Evolutionary conservation across 2,329 filamentous ascomycete genomes (phyloP), one percentile per base, ranked within the genome.

Genomic region (Penicillium fuscoglaucum): DNA sequence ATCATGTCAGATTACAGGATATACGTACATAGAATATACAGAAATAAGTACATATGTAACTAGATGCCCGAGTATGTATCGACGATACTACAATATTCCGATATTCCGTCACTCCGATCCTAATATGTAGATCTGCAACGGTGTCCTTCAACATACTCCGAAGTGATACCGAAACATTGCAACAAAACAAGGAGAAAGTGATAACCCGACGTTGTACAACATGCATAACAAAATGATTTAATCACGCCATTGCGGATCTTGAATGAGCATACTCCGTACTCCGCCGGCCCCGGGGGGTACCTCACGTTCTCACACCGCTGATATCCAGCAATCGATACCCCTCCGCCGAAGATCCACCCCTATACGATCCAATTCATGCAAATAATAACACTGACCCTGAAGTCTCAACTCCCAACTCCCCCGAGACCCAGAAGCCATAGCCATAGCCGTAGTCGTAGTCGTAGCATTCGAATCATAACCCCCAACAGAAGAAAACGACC

Each of bases 381-480:
- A 55, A 57, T 75, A 75, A 47, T 74, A 75, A 19, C 68, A 66
- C 61, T 74, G 72, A 41, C 66, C 65, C 31, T 72, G 72, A 39
- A 76, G 57, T 44, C 69, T 63, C 29, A 75, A 56, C 50, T 67
- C 67, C 74, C 73, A 75, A 19, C 44, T 40, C 49, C 60, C 37
- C 33, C 29, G 17, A 10, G 13, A 21, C 19, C 28, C 35, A 28
- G n/a, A 6, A 28, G 24, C 4, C 29, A 12, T 12, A 12, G 29
- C 8, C 28, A 2, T 29, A 33, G 15, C 2, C 10, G 17, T 13
- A 31, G n/a, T 7, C 2, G 10, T 7, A 35, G 19, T 1, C 12
- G 26, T 8, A 21, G n/a, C 7, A 2, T 3, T 26, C 35, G 28
- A 37, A 37, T 13, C 24, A 3, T 35, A 37, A 50, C 1, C n/a